These are phyloP conservation scores for Aureobasidium zeae DNA, from an alignment of 2,329 filamentous ascomycete genomes.

Conservation along the genomic window DNA sequence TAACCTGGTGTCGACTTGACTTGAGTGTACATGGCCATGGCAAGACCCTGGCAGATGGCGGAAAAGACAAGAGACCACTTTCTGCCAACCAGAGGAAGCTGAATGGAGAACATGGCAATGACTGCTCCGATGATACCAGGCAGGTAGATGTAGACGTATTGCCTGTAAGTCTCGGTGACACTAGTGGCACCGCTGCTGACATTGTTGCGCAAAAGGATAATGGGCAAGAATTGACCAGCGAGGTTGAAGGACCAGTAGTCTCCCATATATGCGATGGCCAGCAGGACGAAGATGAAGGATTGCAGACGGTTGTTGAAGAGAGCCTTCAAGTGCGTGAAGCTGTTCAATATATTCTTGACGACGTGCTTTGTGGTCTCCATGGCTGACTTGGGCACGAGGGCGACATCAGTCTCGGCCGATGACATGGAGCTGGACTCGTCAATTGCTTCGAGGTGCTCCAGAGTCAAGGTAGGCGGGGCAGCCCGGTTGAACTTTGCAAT, in stretches of 20 bases:
- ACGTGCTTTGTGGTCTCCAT: conserved; percentile 7
- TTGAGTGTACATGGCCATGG: conserved; percentile 37
- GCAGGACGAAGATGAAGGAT: conserved; percentile 9
- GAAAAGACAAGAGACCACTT: conserved; percentile 40
- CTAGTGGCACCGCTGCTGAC: conserved; percentile 35
- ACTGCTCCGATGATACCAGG: conserved; percentile 45
- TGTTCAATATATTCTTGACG: background rate
- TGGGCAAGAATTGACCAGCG: conserved; percentile 35
- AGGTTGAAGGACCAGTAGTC: conserved; percentile 15
- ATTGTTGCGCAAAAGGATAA: conserved; percentile 43
- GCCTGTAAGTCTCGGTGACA: conserved; percentile 38
- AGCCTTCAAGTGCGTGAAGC: conserved; percentile 13
- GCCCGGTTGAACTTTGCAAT: conserved; percentile 35
- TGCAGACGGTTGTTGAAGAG: conserved; percentile 13
- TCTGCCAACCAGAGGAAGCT: conserved; percentile 32
- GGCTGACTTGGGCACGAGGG: background rate
- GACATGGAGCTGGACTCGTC: background rate
- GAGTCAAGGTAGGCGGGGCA: conserved; percentile 3
- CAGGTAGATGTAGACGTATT: conserved; percentile 47
- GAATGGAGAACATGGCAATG: conserved; percentile 28
- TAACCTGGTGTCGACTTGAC: conserved; percentile 40
- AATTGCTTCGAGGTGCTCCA: conserved; percentile 5
- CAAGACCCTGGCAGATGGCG: conserved; percentile 35
- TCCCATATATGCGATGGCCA: conserved; percentile 30
- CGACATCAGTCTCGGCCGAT: background rate